Percentiles rank a stretch among this genome's conserved stretches.
These are phyloP conservation scores for Coemansia sp. DNA, from an alignment of 192 early-diverging fungal species.

Conservation along the genomic window DNA sequence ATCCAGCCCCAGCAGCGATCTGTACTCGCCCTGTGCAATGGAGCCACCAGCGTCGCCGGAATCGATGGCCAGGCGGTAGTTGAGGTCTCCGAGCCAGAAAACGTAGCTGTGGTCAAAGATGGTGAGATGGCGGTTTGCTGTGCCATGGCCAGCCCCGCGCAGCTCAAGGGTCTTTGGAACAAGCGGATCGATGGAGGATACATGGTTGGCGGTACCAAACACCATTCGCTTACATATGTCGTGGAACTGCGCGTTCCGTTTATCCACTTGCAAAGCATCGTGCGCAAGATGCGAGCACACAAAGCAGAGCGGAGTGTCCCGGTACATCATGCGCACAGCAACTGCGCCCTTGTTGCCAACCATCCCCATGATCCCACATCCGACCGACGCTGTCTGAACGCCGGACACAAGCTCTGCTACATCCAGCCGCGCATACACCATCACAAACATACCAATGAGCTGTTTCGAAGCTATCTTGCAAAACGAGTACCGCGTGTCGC, in stretches of 20 bases:
- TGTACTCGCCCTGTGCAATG: slow-evolving; percentile 59
- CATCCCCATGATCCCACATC: slow-evolving; percentile 82
- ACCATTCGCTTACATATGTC: slow-evolving; percentile 74
- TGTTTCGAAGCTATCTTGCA: slow-evolving; percentile 75
- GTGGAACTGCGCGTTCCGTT: slow-evolving; percentile 86
- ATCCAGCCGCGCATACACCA: slow-evolving; percentile 69
- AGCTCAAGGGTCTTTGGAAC: slow-evolving; percentile 7
- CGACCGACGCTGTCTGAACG: slow-evolving; percentile 67
- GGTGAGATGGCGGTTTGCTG: slow-evolving; percentile 24
- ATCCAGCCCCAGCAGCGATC: slow-evolving; percentile 74
- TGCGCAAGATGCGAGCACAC: slow-evolving; percentile 93
- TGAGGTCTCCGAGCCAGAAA: slow-evolving; percentile 94
- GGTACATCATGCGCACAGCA: slow-evolving; percentile 71
- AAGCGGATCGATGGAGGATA: slow-evolving; percentile 29
- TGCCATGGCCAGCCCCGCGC: neutral
- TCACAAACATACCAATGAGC: slow-evolving; percentile 85
- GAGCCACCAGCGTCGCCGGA: slow-evolving; percentile 62
- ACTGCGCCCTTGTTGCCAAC: slow-evolving; percentile 96
- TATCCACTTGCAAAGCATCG: slow-evolving; percentile 70
- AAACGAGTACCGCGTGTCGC: slow-evolving; percentile 54
- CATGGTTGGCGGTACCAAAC: slow-evolving; percentile 52
- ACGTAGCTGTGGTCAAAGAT: slow-evolving; percentile 74
- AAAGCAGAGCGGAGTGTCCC: slow-evolving; percentile 81
- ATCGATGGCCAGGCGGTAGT: slow-evolving; percentile 80
- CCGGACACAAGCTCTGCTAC: slow-evolving; percentile 59